Base-by-base conservation (phyloP, 495 filamentous ascomycete species). In the Penicillium simplicissimum region DNA sequence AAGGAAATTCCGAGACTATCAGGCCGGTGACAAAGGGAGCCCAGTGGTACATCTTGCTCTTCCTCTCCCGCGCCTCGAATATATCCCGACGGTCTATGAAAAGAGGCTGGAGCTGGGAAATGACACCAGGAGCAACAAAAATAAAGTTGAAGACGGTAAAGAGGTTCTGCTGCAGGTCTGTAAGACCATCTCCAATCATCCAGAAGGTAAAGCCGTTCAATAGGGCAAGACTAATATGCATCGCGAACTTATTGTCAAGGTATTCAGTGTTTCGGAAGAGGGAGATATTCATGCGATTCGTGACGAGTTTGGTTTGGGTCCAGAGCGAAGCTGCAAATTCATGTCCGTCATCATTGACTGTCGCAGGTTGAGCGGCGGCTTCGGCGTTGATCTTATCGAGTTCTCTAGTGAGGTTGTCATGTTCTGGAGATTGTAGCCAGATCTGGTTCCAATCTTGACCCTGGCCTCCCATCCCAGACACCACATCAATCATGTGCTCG, bases 401-500 rank as follows among this genome's bases (percentile, higher is more conserved):
- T 60, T 79, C 77, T 10, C 65, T 42, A 57, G 80, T 82, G 45
- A 87, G 76, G 21, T 58, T 65, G 48, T 84, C 76, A 35, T 74
- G 67, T 43, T 87, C 78, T 1, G 80, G 65, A 5, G 84, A 86
- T 33, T 82, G 79, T 23, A 77, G 70, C 87, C 87, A 90, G 59
- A 86, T 79, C 42, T 86, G 74, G 65, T 82, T 76, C 87, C 87
- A 89, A 63, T 87, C 78, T 19, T 78, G 65, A 23, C 62, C 66
- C 15, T 53, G 0, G 63, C 69, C 11, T 68, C 58, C 25, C 5
- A 63, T 40, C 4, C 73, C 69, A 10, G 71, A 63, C 53, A 91
- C 92, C 56, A 90, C 88, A 65, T 95, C 90, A 35, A 96, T 80
- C 89, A 96, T 96, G 85, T 89, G 92, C 70, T 97, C 92, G 14